Evolutionary conservation across 768 basidiomycete genomes (phyloP).

Genomic region (Rhodotorula graminis): DNA sequence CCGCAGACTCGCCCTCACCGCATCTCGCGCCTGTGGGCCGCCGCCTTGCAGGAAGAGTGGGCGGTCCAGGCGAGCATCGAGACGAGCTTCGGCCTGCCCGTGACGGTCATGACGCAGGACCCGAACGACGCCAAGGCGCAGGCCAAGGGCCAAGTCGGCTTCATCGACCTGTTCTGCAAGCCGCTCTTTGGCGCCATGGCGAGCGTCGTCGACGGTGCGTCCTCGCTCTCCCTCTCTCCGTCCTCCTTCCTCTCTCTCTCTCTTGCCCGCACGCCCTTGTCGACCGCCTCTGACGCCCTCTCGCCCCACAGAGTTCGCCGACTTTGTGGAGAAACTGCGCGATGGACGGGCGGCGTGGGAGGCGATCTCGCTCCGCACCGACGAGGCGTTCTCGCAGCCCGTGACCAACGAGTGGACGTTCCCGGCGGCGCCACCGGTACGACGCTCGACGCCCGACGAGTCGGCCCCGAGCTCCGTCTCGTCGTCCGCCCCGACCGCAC

Average conservation of each 20-base stretch:
- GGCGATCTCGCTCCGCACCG: conserved; percentile 42
- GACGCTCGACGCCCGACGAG: neutral
- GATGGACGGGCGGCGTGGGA: conserved; percentile 70
- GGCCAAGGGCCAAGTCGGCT: conserved; percentile 80
- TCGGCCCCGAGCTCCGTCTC: neutral
- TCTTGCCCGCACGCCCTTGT: too few relatives aligned
- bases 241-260: too few relatives aligned
- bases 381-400: conserved; percentile 26
- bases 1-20: conserved; percentile 78
- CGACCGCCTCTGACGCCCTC: neutral
- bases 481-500: neutral
- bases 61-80: conserved; percentile 81
- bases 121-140: conserved; percentile 56
- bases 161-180: conserved; percentile 73
- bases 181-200: conserved; percentile 76
- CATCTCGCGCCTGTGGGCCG: conserved; percentile 90
- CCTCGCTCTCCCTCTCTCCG: neutral
- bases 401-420: conserved; percentile 7
- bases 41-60: conserved; percentile 86
- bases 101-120: conserved; percentile 52
- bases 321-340: conserved; percentile 63
- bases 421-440: conserved; percentile 6
- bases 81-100: conserved; percentile 65
- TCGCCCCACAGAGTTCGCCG: conserved; percentile 57
- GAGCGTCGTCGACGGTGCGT: conserved; percentile 66